Evolutionary conservation across 1,284 basidiomycete genomes (phyloP).

Genomic region (Chondrostereum purpureum): DNA sequence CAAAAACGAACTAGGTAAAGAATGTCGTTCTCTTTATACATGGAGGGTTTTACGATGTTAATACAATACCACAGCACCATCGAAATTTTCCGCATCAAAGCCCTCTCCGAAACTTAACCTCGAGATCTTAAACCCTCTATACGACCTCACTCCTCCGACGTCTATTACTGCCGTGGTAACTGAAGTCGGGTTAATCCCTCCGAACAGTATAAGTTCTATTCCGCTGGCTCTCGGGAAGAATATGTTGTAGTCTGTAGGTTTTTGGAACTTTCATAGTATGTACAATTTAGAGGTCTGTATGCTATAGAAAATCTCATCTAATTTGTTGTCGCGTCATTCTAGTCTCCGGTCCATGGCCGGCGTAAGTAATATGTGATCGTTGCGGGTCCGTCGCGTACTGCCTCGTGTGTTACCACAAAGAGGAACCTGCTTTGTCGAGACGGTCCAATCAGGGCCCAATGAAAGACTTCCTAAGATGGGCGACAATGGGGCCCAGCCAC

Average conservation of each 20-base stretch:
- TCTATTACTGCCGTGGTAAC: slow-evolving; percentile 95
- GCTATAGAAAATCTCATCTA: no score
- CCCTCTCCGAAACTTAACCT: slow-evolving; percentile 38
- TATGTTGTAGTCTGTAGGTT: slow-evolving; percentile 29
- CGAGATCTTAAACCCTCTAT: slow-evolving; percentile 78
- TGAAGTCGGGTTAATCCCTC: slow-evolving; percentile 88
- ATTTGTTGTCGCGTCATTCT: no score
- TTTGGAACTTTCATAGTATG: no score
- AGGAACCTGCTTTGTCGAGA: no score
- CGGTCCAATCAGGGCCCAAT: no score
- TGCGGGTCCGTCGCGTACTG: no score
- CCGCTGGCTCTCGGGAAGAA: slow-evolving; percentile 64
- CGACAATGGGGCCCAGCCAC: no score
- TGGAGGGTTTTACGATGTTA: background rate
- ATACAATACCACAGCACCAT: slow-evolving; percentile 29
- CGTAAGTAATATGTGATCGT: no score
- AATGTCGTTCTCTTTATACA: slow-evolving; percentile 1
- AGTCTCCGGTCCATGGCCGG: no score
- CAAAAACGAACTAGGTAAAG: slow-evolving; percentile 87
- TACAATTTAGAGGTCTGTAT: no score
- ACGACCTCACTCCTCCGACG: slow-evolving; percentile 86
- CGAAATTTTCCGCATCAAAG: slow-evolving; percentile 29
- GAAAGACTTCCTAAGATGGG: no score
- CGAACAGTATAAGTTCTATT: slow-evolving; percentile 77
- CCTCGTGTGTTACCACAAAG: no score